A percentile compares a stretch with the other conserved stretches of the same genome.
These are phyloP conservation scores for Gamarada debralockiae DNA, from an alignment of 495 filamentous ascomycete species.

Conservation along the genomic window DNA sequence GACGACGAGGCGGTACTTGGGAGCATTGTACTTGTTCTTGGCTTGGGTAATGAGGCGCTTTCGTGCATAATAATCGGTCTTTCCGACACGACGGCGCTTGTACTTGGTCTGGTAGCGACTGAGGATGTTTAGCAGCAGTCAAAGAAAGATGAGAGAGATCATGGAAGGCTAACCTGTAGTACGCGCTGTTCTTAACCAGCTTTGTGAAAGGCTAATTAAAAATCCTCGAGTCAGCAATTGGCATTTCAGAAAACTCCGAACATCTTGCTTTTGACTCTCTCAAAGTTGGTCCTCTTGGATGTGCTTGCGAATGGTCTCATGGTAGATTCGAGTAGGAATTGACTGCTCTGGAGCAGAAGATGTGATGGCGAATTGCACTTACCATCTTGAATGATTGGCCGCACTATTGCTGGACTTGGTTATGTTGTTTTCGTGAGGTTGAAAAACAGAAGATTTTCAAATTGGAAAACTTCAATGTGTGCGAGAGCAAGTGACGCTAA, in stretches of 20 bases:
- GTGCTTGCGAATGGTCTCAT: background rate
- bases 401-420: conserved; percentile 23
- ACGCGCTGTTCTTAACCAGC: conserved; percentile 91
- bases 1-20: conserved; percentile 99
- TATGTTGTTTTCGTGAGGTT: conserved; percentile 20
- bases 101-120: conserved; percentile 99
- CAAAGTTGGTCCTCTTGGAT: conserved; percentile 19
- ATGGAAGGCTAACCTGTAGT: conserved; percentile 77
- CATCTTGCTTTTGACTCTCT: conserved; percentile 89
- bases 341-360: conserved; percentile 6
- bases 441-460: conserved; percentile 5
- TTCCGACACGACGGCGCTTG: conserved; percentile 91
- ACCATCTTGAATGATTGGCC: conserved; percentile 55
- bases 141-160: background rate
- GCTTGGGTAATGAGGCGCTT: conserved; percentile 99
- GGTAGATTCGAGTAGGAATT: background rate
- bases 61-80: conserved; percentile 99
- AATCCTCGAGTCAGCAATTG: conserved; percentile 90
- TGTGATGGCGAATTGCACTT: conserved; percentile 34
- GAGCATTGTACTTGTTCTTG: conserved; percentile 99
- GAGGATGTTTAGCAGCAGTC: conserved; percentile 24
- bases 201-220: conserved; percentile 83
- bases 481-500: background rate
- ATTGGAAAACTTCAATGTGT: background rate
- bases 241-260: conserved; percentile 95